phyloP scores from a whole-genome alignment of 1,284 basidiomycete species.

The Sporisorium exsertum region DNA sequence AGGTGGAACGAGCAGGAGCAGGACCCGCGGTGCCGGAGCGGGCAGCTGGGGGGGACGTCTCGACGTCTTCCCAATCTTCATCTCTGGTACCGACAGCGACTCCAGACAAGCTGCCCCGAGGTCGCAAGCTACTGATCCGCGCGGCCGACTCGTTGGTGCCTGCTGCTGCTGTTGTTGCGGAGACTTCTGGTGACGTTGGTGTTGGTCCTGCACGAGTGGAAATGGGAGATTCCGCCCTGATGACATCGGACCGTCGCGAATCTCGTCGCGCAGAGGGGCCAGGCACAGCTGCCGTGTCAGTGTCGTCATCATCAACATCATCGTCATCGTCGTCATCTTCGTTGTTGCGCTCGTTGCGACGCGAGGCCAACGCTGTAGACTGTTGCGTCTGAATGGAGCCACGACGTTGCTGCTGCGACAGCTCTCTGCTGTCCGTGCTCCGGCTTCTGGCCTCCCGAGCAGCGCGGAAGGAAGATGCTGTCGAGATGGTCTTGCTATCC shows the following conservation, averaged over 20 bases:
- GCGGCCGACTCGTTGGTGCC: neutral
- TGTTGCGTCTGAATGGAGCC: conserved; percentile 21
- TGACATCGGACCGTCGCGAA: conserved; percentile 1
- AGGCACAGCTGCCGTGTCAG: conserved; percentile 2
- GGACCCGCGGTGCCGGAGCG: neutral
- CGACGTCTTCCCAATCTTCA: conserved; percentile 43
- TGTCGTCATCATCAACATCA: conserved; percentile 10
- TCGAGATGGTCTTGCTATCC: conserved; percentile 29
- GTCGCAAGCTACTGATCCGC: neutral
- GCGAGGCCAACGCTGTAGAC: conserved; percentile 1
- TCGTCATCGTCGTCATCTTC: conserved; percentile 17
- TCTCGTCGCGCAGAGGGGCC: conserved; percentile 8
- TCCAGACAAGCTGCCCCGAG: neutral
- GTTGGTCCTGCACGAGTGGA: conserved; percentile 1
- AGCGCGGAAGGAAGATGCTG: conserved; percentile 24
- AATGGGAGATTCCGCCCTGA: conserved; percentile 4
- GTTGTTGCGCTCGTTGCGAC: conserved; percentile 12
- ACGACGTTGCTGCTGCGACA: conserved; percentile 17
- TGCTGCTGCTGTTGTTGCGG: neutral
- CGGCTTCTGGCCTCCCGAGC: conserved; percentile 21
- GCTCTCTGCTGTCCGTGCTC: conserved; percentile 19
- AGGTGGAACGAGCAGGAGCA: conserved; percentile 1
- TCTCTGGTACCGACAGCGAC: conserved; percentile 9
- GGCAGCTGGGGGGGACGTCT: neutral
- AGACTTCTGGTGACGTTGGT: neutral